These are phyloP conservation scores for Diplodia intermedia DNA, from an alignment of 2,329 filamentous ascomycete species.

Conservation along the genomic window DNA sequence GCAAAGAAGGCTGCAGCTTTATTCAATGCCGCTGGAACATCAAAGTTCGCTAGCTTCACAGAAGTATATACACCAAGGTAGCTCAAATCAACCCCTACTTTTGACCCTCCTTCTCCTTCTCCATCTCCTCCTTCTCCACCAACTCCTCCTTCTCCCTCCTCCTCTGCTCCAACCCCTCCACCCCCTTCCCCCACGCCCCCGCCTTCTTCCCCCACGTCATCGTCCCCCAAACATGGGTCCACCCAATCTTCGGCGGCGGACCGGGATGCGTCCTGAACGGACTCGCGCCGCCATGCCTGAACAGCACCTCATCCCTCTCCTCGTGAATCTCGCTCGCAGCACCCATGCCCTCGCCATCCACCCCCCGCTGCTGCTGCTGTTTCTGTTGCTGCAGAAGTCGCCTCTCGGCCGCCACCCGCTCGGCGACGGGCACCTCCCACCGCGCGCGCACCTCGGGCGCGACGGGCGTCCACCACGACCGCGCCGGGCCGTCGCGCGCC, in stretches of 20 bases:
- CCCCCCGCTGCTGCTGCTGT: not conserved
- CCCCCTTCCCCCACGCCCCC: slow-evolving; percentile 60
- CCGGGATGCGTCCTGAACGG: slow-evolving; percentile 55
- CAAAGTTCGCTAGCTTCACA: not conserved
- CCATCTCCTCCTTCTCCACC: slow-evolving; percentile 3
- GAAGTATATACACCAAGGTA: not conserved
- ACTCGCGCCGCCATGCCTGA: slow-evolving; percentile 53
- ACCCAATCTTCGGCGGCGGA: slow-evolving; percentile 59
- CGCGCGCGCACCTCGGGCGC: slow-evolving; percentile 64
- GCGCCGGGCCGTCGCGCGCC: slow-evolving; percentile 52
- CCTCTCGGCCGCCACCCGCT: slow-evolving; percentile 7
- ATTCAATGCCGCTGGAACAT: not conserved
- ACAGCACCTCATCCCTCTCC: slow-evolving; percentile 46
- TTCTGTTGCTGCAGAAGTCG: not conserved
- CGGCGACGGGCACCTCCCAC: slow-evolving; percentile 63
- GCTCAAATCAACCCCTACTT: slow-evolving; percentile 2
- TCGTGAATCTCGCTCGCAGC: slow-evolving; percentile 38
- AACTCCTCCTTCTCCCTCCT: slow-evolving; percentile 42
- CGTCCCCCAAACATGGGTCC: slow-evolving; percentile 62
- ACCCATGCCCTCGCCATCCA: slow-evolving; percentile 33
- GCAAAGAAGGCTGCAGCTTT: not conserved
- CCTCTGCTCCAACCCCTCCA: slow-evolving; percentile 54
- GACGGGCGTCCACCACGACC: slow-evolving; percentile 71
- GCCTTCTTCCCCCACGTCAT: slow-evolving; percentile 61
- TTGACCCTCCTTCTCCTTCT: not conserved